Conservation (phyloP, 2,329 filamentous ascomycete genomes). For the Endocalyx cinctus region DNA sequence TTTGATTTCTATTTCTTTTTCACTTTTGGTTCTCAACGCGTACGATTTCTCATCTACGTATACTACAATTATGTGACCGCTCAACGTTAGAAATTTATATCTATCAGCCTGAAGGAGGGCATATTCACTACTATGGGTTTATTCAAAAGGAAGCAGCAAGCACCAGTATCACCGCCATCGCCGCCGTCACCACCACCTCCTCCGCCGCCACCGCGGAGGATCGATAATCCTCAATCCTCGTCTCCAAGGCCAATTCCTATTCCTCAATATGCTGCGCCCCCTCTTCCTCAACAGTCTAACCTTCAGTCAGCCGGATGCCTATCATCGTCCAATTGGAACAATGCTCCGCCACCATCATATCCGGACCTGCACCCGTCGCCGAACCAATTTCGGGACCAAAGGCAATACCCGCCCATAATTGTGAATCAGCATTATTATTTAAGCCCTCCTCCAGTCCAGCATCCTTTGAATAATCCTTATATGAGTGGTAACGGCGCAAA, state of each 20-base stretch:
- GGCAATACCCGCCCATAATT: conserved; percentile 36
- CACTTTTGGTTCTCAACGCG: too few relatives aligned
- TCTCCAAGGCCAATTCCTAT: conserved; percentile 1
- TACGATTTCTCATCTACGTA: too few relatives aligned
- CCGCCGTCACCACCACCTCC: too few relatives aligned
- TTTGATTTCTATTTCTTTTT: too few relatives aligned
- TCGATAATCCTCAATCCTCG: too few relatives aligned
- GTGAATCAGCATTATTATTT: conserved; percentile 51
- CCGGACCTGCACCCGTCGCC: conserved; percentile 14
- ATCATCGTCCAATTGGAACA: conserved; percentile 12
- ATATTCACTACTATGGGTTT: too few relatives aligned
- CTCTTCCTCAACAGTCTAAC: conserved; percentile 17
- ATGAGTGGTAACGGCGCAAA: conserved; percentile 11
- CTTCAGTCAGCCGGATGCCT: conserved; percentile 11
- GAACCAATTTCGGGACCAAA: conserved; percentile 21
- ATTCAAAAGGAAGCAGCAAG: too few relatives aligned
- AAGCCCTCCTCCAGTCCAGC: conserved; percentile 17
- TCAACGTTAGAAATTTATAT: too few relatives aligned
- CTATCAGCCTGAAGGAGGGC: too few relatives aligned
- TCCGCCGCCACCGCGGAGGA: too few relatives aligned
- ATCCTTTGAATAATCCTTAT: conserved; percentile 12
- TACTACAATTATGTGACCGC: too few relatives aligned
- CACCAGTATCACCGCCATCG: too few relatives aligned
- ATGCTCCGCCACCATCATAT: conserved; percentile 12
- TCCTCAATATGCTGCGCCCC: conserved; percentile 11